phyloP scores from a whole-genome alignment of 2,329 filamentous ascomycete genomes.

The Xylariaceae sp. region DNA sequence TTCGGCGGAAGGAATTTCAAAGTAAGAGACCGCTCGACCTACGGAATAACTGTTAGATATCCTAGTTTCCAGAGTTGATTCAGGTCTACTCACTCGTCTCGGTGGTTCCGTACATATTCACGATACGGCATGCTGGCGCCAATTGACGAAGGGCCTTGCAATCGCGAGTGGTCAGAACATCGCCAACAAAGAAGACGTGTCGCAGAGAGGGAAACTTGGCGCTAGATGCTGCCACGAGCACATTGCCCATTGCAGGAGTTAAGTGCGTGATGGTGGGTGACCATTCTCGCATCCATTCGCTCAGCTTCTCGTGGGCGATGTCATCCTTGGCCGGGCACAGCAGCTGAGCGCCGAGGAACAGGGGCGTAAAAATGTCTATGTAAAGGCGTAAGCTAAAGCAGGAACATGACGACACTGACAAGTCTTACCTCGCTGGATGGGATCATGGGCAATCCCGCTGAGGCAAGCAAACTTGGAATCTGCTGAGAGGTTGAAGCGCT shows the following conservation, averaged over 20 bases:
- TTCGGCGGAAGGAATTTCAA: conserved; percentile 71
- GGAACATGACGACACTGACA: no score
- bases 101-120: conserved; percentile 90
- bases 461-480: conserved; percentile 83
- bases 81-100: no score
- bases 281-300: conserved; percentile 85
- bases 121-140: conserved; percentile 75
- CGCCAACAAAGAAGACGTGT: conserved; percentile 88
- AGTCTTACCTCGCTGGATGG: conserved; percentile 58
- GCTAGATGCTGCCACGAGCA: conserved; percentile 83
- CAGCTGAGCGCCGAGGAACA: conserved; percentile 83
- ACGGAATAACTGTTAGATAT: no score
- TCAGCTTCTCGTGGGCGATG: conserved; percentile 84
- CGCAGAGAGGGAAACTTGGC: conserved; percentile 79
- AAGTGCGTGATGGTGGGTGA: conserved; percentile 82
- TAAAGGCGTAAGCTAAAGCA: no score
- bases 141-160: conserved; percentile 78
- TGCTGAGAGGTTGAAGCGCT: conserved; percentile 76
- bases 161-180: conserved; percentile 85
- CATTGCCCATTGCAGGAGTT: conserved; percentile 96
- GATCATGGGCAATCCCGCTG: conserved; percentile 82
- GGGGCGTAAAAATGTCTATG: conserved; percentile 84
- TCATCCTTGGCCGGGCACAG: conserved; percentile 81
- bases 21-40: conserved; percentile 70
- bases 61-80: no score